Evolutionary conservation across 129 eudicot genomes (phyloP), one percentile per base, ranked within the genome.

Genomic region (Lactuca sativa): DNA sequence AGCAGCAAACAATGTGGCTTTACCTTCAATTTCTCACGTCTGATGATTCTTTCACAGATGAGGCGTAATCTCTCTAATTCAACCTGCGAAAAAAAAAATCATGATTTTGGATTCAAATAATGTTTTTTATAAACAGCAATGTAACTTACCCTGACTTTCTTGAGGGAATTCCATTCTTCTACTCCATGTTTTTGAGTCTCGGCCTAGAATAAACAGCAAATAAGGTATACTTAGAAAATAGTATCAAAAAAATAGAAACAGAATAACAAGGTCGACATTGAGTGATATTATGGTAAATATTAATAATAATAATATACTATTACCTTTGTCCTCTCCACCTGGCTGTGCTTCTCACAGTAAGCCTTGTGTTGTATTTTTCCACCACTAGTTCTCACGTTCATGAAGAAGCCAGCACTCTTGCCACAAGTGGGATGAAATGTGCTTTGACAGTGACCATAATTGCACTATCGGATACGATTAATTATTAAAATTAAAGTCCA

Each of bases 21-120:
- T 81, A 95, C 99, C 93, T 95, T 95, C 75, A 95, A 62, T 67
- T 95, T 95, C 85, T 95, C 99, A 55, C 99, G 72, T 77, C 72
- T 90, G 59, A 87, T 78, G 61, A 95, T 90, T 80, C 99, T 80
- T 75, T 95, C 99, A 72, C 99, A 95, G 41, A 95, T 84, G 71
- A 95, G 99, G 14, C 99, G 97, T 67, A 95, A 72, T 64, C 95
- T 83, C 83, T 95, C 99, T 81, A 95, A 72, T 83, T 95, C 97
- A 62, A 95, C 99, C 99, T 95, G 90, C 21, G 21, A 21, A 0
- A 21, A 21, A 21, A 21, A 34, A 7, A 25, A 11, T 11, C 60
- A 58, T 32, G 34, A 4, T 59, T 17, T 2, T 30, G 33, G 43
- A 25, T 37, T 12, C 48, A 60, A 18, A 49, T 13, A 60, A 17